Evolutionary conservation across 768 basidiomycete species (phyloP), one percentile per base, ranked within the genome.

Genomic region (Suillus subluteus): DNA sequence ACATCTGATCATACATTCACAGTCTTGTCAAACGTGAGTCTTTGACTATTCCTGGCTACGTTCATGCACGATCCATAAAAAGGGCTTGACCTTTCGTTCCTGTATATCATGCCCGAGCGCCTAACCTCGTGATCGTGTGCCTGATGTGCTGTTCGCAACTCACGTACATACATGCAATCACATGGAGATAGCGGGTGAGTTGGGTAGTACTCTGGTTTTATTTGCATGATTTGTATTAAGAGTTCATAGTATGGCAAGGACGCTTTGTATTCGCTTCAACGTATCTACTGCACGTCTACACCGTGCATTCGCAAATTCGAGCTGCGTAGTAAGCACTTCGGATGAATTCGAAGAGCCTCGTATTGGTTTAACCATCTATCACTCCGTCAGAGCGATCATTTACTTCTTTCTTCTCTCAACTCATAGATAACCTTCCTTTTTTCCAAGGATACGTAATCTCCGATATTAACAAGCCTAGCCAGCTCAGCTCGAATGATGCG

Each of bases 1-100:
- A 50, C 48, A 23, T 13, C 44, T 9, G 44, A 58, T 58, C 56
- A 26, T 26, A 26, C 26, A 26, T 26, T 26, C 26, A 26, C 58
- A 41, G 16, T 59, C 38, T 59, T 41, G 16, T 59, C 58, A 59
- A 8, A 30, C 59, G 26, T 59, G 58, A 30, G 40, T 41, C 9
- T 40, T 30, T 6, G 6, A 43, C 40, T 61, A 40, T 59, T 40
- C 26, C 26, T 26, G 26, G 26, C 26, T 26, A 26, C 26, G 26
- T 58, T 11, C 58, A 11, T 40, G 3, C 8, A n/a, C 23, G 2
- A 59, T n/a, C 5, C 38, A 15, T 15, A 40, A 23, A 15, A 38
- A 40, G 15, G 26, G 26, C 26, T 26, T 26, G 26, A 30, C 18
- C 11, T 26, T 61, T 61, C 6, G 40, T 61, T 61, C 18, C 26